Base-by-base conservation (phyloP, 192 early-diverging fungal genomes). In the Allomyces javanicus region DNA sequence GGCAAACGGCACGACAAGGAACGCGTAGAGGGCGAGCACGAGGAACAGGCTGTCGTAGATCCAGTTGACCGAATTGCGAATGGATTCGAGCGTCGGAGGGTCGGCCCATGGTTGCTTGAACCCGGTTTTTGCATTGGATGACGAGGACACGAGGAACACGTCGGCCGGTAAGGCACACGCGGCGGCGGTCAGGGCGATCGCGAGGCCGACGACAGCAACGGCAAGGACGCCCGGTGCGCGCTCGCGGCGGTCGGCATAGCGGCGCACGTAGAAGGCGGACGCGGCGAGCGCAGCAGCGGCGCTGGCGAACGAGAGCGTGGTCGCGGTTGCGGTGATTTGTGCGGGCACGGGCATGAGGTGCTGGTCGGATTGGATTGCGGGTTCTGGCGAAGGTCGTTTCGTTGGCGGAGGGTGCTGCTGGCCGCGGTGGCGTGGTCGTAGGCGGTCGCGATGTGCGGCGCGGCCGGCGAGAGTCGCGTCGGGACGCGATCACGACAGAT, bases 1-100 rank as follows among this genome's bases (percentile, higher is more conserved):
- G 22, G 78, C 73, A 45, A 85, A 78, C 2, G 83, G 83, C 67
- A 85, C 79, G 70, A 78, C 69, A 25, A 75, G 67, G 67, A 79
- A 79, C 50, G 69, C 62, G 26, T 81, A 78, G 40, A 79, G 61
- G 17, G 71, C 71, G 66, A 83, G 78, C 23, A 75, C 40, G 0
- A 58, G 50, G 50, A 58, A 21, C 50, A n/a, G 17, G 50, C 50
- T 58, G 50, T 58, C 50, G 50, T 58, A 58, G 50, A 58, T n/a
- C 50, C 50, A 58, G 17, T n/a, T n/a, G 17, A 58, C 21, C 17
- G 50, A 14, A 12, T 14, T 21, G 17, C 17, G 17, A 58, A 58
- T 58, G 9, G 17, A 1, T 1, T 14, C 50, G 17, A 58, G 12
- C 17, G 50, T 58, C 1, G 21, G 12, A n/a, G 50, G 50, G 50